Evolutionary conservation across 306 rosid species (phyloP), one percentile per base, ranked within the genome.

Genomic region (Hippophae rhamnoides): DNA sequence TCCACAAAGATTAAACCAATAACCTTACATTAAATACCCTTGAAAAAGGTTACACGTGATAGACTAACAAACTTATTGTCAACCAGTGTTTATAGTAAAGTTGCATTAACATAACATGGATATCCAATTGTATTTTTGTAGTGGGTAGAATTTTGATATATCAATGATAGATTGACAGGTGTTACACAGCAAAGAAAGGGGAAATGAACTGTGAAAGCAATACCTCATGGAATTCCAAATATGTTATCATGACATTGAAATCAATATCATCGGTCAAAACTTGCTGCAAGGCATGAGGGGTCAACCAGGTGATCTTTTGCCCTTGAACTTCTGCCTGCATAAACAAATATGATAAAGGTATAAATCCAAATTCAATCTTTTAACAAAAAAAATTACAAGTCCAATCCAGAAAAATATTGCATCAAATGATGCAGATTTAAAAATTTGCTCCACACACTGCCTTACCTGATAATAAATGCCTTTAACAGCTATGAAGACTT

Each of bases 251-350:
- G 53, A 89, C 83, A 56, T 70, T 66, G 58, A 81, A 69, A 74
- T 90, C 98, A 58, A 90, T 79, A 52, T 85, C 92, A 46, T 83
- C 95, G 43, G 87, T 58, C 65, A 90, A 74, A 58, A 80, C 92
- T 80, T 90, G 98, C 74, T 87, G 98, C 69, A 90, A 69, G 47
- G 98, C 75, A 67, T 90, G 98, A 54, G 98, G 96, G 59, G 89
- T 77, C 67, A 90, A 75, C 98, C 98, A 90, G 38, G 96, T 90
- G 58, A 87, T 65, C 60, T 68, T 76, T 71, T 83, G 98, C 66
- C 92, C 95, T 63, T 81, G 83, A 14, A 90, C 80, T 70, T 81
- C 87, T 13, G 96, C 84, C 98, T 87, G 81, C 72, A 70, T 55
- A 41, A 47, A 69, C 40, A 65, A 70, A 66, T 74, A 75, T 41